Evolutionary conservation across 1,284 basidiomycete species (phyloP), one percentile per base, ranked within the genome.

Genomic region (Porodaedalea pini): DNA sequence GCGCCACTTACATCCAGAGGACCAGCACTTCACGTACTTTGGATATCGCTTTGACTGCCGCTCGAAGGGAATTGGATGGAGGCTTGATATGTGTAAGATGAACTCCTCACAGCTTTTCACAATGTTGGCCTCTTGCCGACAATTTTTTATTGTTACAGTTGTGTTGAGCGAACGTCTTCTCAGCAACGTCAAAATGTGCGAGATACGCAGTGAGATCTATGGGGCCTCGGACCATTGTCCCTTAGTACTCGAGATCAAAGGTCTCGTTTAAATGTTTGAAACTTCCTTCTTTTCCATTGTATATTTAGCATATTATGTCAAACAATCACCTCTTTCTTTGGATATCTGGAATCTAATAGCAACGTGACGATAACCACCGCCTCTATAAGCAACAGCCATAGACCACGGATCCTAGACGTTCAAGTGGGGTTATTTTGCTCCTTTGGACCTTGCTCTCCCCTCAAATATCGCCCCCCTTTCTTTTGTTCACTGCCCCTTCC

Each of bases 211-310:
- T 65, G 90, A 92, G 64, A 88, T 92, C 57, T 93, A 90, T 60
- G 91, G 91, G 2, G 88, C 90, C 43, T 92, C 89, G 48, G 91
- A 93, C 66, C 91, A 92, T 68, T 83, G 88, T 65, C 90, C 91
- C 7, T 70, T 93, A 27, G 81, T 86, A n/a, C 68, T 91, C 71
- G 90, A 92, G 66, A 78, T 90, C 47, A 32, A 32, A 45, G 58
- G 41, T 1, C 37, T 56, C 17, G 23, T 56, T 8, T 58, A 31
- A 52, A 29, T 11, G 15, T 3, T 34, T 31, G 6, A 25, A 11
- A 7, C 10, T 45, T n/a, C 4, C 32, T 11, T n/a, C 2, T 44
- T 19, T 21, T 32, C 25, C 10, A 43, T 40, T 31, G 19, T 32
- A 31, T 41, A 7, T 6, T 17, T 43, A 17, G 17, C 40, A n/a